Evolutionary conservation across 2,329 filamentous ascomycete genomes (phyloP).

Genomic region (Fusarium sp.): DNA sequence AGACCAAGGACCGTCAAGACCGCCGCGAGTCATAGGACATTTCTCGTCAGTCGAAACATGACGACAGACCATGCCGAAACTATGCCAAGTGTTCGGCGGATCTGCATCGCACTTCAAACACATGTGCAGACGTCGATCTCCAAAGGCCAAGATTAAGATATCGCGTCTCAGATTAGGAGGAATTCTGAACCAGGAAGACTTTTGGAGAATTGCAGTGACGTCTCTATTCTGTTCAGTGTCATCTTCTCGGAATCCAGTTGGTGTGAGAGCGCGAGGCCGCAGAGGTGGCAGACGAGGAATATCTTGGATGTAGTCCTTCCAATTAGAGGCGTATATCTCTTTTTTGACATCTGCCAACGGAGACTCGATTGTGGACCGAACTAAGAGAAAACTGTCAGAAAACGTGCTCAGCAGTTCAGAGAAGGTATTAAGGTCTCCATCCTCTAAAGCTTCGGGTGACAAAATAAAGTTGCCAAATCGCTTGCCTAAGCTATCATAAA

Average conservation of each 20-base stretch:
- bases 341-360: too few relatives aligned
- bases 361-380: background rate
- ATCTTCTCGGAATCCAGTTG: background rate
- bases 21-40: background rate
- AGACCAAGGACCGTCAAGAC: background rate
- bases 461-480: background rate
- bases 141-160: background rate
- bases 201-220: background rate
- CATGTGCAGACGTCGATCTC: background rate
- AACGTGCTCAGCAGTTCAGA: background rate
- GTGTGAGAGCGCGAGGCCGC: background rate
- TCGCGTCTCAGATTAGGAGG: background rate
- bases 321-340: background rate
- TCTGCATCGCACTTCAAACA: background rate
- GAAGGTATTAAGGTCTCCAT: too few relatives aligned
- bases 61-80: background rate
- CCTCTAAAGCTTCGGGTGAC: too few relatives aligned
- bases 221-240: background rate
- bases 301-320: background rate
- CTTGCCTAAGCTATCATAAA: accelerated
- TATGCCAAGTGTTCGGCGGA: background rate
- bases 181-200: background rate
- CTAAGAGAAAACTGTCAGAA: background rate
- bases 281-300: background rate
- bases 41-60: background rate